Conservation (phyloP, 257 asterid species). For the Lycium ferocissimum region DNA sequence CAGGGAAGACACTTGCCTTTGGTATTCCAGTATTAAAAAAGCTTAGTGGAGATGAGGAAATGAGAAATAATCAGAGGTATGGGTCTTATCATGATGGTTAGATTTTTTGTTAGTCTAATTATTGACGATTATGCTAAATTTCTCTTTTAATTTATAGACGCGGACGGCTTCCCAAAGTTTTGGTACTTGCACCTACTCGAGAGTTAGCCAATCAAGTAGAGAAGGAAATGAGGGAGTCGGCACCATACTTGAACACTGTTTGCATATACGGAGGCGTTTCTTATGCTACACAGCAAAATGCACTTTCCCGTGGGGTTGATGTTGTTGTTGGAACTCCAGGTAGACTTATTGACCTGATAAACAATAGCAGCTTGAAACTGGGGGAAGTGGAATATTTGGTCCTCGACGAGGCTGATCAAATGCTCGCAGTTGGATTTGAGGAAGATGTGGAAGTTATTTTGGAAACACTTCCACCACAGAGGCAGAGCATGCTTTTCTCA, state of each 20-base stretch:
- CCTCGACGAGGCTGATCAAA: constrained; percentile 98
- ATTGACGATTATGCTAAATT: constrained; percentile 29
- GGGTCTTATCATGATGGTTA: background rate
- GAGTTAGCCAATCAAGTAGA: constrained; percentile 98
- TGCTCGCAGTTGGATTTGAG: constrained; percentile 99
- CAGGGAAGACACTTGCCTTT: constrained; percentile 98
- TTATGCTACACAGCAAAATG: constrained; percentile 66
- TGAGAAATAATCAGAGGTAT: constrained; percentile 68
- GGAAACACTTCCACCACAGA: constrained; percentile 69
- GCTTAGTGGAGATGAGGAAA: constrained; percentile 62
- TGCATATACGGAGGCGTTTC: constrained; percentile 94
- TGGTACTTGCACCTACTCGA: constrained; percentile 98
- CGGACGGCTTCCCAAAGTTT: constrained; percentile 75
- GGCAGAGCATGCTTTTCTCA: constrained; percentile 99
- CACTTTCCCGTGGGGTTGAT: constrained; percentile 92
- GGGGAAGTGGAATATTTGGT: constrained; percentile 91
- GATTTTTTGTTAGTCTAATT: constrained; percentile 14
- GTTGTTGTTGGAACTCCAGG: constrained; percentile 99
- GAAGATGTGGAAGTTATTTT: constrained; percentile 88
- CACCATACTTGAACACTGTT: constrained; percentile 74
- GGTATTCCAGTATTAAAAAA: constrained; percentile 92
- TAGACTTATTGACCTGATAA: constrained; percentile 86
- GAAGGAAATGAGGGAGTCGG: constrained; percentile 85
- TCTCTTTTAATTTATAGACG: constrained; percentile 53
- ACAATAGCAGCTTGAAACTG: constrained; percentile 66